These are phyloP conservation scores for Tremella yokohamensis DNA, from an alignment of 768 basidiomycete species.

Conservation along the genomic window DNA sequence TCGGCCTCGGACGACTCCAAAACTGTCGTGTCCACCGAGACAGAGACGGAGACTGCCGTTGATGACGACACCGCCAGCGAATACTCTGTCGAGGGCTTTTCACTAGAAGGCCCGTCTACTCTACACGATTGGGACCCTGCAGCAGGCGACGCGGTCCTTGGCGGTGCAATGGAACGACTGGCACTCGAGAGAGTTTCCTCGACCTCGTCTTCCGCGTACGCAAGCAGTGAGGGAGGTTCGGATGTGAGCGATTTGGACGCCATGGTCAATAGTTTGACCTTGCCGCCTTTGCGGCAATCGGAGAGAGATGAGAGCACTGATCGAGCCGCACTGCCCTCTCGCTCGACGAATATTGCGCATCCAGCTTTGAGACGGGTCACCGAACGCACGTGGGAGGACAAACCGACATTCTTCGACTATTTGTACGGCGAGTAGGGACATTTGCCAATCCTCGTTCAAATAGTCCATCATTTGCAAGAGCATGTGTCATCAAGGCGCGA, in stretches of 20 bases:
- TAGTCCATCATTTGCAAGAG: no score
- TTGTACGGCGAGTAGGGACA: conserved; percentile 36
- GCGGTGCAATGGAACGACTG: not conserved
- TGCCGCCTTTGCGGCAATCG: conserved; percentile 7
- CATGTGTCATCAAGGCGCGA: no score
- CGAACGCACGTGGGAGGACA: conserved; percentile 28
- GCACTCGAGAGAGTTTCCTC: conserved; percentile 19
- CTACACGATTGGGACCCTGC: not conserved
- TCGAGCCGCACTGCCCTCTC: no score
- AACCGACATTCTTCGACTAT: conserved; percentile 49
- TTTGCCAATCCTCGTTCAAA: not conserved
- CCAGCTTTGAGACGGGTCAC: no score
- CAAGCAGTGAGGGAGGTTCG: conserved; percentile 19
- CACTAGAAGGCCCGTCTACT: conserved; percentile 8
- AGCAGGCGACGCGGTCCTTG: not conserved
- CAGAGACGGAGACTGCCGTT: conserved; percentile 24
- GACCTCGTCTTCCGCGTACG: conserved; percentile 34
- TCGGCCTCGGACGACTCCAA: not conserved
- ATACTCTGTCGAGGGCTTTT: conserved; percentile 19
- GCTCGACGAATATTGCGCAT: no score
- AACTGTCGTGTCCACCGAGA: conserved; percentile 3
- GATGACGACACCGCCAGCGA: conserved; percentile 25
- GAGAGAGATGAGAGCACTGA: conserved; percentile 5
- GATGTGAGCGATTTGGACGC: conserved; percentile 22
- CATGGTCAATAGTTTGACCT: conserved; percentile 35